A percentile compares a stretch with the other conserved stretches of the same genome.
phyloP scores from a whole-genome alignment of 208 protist genomes.

The Naegleria lovaniensis region DNA sequence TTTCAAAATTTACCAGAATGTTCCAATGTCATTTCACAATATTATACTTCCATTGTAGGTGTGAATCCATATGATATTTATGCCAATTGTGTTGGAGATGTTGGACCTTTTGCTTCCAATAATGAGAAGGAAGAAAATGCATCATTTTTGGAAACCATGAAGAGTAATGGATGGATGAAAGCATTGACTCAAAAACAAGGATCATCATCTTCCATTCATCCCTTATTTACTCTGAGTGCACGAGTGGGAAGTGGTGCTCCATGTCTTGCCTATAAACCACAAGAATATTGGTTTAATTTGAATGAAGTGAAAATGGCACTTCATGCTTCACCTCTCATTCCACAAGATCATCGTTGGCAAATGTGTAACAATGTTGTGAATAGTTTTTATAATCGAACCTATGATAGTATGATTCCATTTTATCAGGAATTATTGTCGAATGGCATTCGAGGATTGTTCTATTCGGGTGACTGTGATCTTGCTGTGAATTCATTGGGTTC shows the following conservation, averaged over 20 bases:
- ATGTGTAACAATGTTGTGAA: background rate
- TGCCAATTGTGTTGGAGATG: background rate
- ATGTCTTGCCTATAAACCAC: background rate
- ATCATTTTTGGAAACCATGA: background rate
- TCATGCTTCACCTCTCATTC: background rate
- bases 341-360: background rate
- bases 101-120: background rate
- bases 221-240: background rate
- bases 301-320: background rate
- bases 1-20: background rate
- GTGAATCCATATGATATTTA: background rate
- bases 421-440: background rate
- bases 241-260: background rate
- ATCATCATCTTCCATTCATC: background rate
- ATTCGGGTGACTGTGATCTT: slow-evolving; percentile 10
- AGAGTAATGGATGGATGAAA: background rate
- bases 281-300: background rate
- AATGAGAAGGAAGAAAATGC: background rate
- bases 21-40: background rate
- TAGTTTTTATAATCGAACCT: background rate
- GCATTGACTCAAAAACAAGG: background rate
- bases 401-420: background rate
- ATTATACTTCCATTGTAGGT: background rate
- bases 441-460: background rate
- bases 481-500: background rate